Percentiles rank a stretch among this genome's conserved stretches.
phyloP scores from a whole-genome alignment of 176 grass and related monocot genomes.

The Eremochloa ophiuroides region DNA sequence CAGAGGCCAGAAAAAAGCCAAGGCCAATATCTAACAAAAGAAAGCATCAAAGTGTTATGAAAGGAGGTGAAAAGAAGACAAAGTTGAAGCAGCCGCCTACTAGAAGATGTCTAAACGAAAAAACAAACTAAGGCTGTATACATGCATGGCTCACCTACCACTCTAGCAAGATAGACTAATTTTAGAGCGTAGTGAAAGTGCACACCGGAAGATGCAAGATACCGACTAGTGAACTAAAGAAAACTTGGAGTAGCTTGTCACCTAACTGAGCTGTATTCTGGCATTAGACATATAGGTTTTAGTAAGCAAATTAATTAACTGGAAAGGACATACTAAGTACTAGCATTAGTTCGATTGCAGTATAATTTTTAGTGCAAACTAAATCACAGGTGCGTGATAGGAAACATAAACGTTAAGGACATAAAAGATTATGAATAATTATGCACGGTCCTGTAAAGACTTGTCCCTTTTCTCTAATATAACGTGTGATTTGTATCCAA shows the following conservation, averaged over 20 bases:
- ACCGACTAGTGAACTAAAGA: background rate
- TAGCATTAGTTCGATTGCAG: background rate
- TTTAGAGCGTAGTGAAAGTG: conserved; percentile 17
- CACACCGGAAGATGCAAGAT: background rate
- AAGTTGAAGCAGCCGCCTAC: conserved; percentile 23
- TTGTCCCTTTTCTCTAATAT: background rate
- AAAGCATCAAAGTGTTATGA: conserved; percentile 1
- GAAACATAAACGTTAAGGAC: background rate
- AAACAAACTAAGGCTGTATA: conserved; percentile 18
- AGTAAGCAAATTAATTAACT: background rate
- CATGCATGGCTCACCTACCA: conserved; percentile 31
- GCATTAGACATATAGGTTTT: background rate
- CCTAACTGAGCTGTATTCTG: background rate
- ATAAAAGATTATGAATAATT: background rate
- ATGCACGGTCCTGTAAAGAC: background rate
- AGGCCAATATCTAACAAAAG: background rate
- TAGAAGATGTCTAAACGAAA: conserved; percentile 22
- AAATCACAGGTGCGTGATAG: background rate
- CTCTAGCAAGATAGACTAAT: conserved; percentile 17
- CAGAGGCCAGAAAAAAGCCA: background rate
- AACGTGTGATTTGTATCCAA: background rate
- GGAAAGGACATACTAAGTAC: background rate
- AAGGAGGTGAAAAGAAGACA: conserved; percentile 6
- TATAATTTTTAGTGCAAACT: background rate
- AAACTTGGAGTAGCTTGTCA: background rate